Percentiles rank a stretch among this genome's conserved stretches.
phyloP scores from a whole-genome alignment of 2,329 filamentous ascomycete genomes.

The Epichloe baconii region DNA sequence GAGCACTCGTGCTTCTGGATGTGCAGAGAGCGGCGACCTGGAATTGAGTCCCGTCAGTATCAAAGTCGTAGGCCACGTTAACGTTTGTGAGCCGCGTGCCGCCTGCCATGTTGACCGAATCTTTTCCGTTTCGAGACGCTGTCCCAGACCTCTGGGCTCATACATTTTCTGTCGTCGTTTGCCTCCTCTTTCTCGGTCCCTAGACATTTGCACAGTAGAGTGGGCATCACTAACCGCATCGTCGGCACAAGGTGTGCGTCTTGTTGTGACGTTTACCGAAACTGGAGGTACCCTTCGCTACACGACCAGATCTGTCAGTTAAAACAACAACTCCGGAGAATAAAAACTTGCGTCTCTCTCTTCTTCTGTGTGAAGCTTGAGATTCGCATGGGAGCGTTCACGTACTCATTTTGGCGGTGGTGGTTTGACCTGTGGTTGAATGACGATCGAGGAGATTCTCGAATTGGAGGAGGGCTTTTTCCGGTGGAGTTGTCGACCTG shows the following conservation, averaged over 20 bases:
- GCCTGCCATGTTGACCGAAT: not conserved
- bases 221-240: constrained; percentile 65
- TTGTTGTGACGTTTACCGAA: constrained; percentile 75
- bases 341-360: not conserved
- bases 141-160: not conserved
- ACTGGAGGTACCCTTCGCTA: constrained; percentile 46
- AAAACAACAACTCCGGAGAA: not conserved
- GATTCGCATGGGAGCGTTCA: constrained; percentile 13
- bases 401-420: constrained; percentile 46
- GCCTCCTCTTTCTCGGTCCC: constrained; percentile 6
- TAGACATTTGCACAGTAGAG: constrained; percentile 3
- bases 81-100: not conserved
- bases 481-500: constrained; percentile 23
- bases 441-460: constrained; percentile 24
- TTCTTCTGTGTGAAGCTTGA: not conserved
- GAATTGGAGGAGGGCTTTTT: constrained; percentile 19
- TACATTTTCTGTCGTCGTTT: not conserved
- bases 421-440: constrained; percentile 27
- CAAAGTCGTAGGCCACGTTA: not conserved
- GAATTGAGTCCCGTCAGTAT: constrained; percentile 11
- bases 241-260: constrained; percentile 96
- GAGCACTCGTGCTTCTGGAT: constrained; percentile 99
- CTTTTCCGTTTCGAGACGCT: not conserved
- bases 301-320: constrained; percentile 16
- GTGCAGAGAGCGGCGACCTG: constrained; percentile 93